These are phyloP conservation scores for Globisporangium paroecandrum DNA, from an alignment of 352 stramenopile species.

Conservation along the genomic window DNA sequence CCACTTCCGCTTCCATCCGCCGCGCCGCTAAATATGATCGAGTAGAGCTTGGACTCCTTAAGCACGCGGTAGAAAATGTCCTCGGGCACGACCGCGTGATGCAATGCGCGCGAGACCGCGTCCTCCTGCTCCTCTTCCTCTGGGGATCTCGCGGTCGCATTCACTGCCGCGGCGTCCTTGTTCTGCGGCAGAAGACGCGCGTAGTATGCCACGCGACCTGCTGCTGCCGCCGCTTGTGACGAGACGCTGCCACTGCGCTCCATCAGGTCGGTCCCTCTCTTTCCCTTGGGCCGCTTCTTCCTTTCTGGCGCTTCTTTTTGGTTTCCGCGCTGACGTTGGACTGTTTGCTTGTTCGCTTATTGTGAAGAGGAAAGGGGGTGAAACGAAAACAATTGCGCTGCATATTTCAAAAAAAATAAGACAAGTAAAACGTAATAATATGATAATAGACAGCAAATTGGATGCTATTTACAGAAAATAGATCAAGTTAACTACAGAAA, in stretches of 20 bases:
- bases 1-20: slow-evolving; percentile 9
- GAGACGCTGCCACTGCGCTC: background rate
- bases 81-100: slow-evolving; percentile 43
- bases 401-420: no score
- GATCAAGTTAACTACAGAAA: no score
- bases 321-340: slow-evolving; percentile 1
- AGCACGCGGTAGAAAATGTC: slow-evolving; percentile 67
- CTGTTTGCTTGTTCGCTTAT: no score
- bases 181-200: slow-evolving; percentile 37
- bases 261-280: background rate
- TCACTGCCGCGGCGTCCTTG: background rate
- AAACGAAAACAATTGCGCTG: no score
- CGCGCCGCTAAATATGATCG: slow-evolving; percentile 47
- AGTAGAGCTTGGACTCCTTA: slow-evolving; percentile 57
- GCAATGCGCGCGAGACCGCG: slow-evolving; percentile 21
- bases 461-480: no score
- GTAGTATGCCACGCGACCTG: slow-evolving; percentile 27
- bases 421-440: no score
- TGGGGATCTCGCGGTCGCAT: background rate
- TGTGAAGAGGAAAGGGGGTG: background rate
- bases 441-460: no score
- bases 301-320: background rate
- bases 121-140: background rate
- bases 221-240: background rate
- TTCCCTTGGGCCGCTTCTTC: background rate